Evolutionary conservation across 1,139 yeast genomes (phyloP).

Genomic region (Protomyces gravidus): DNA sequence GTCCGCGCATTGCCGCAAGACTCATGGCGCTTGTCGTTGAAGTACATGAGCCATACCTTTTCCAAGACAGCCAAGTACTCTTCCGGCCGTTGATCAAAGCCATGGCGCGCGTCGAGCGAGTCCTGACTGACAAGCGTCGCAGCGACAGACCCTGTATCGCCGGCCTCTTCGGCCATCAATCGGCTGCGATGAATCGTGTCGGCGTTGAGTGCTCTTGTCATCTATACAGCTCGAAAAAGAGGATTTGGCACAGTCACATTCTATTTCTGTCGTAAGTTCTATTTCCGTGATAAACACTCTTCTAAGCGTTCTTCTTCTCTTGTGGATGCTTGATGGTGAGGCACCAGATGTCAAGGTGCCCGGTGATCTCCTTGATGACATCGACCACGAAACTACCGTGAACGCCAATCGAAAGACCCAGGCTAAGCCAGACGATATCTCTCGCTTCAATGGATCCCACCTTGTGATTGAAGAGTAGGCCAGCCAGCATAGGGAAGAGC

Average conservation of each 20-base stretch:
- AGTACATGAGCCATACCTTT: slow-evolving; percentile 65
- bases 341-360: slow-evolving; percentile 43
- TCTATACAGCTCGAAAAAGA: not conserved
- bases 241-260: not conserved
- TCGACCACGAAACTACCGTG: slow-evolving; percentile 41
- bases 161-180: slow-evolving; percentile 1
- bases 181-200: not conserved
- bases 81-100: slow-evolving; percentile 67
- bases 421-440: slow-evolving; percentile 40
- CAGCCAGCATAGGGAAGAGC: slow-evolving; percentile 41
- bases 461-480: slow-evolving; percentile 37
- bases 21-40: slow-evolving; percentile 83
- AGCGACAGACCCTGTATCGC: not conserved
- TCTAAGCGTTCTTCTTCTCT: not conserved
- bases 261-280: not conserved
- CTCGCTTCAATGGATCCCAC: slow-evolving; percentile 36
- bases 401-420: slow-evolving; percentile 36
- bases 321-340: slow-evolving; percentile 38
- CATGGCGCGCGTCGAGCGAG: slow-evolving; percentile 52
- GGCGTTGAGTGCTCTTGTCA: not conserved
- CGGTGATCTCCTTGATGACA: slow-evolving; percentile 42
- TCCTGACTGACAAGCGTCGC: slow-evolving; percentile 5
- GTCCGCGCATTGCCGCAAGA: slow-evolving; percentile 84
- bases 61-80: slow-evolving; percentile 64
- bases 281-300: not conserved